Percentiles rank a stretch among this genome's conserved stretches.
Evolutionary conservation across 2,329 filamentous ascomycete species (phyloP).

Genomic region (Acrodontium crateriforme): DNA sequence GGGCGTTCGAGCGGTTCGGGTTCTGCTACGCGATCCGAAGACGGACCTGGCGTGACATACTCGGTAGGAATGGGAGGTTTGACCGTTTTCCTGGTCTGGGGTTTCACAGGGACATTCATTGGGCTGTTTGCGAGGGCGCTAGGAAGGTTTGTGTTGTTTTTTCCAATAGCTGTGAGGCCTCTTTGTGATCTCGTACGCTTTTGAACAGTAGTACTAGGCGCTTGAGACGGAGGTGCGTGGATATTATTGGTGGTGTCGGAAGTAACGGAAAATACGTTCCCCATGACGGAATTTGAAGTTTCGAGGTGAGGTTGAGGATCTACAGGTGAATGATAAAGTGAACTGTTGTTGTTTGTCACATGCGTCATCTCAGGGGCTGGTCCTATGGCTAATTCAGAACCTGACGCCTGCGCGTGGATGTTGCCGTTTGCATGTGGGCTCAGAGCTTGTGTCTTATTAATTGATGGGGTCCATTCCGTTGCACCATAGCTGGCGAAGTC

Average conservation of each 20-base stretch:
- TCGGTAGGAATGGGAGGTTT: too few relatives aligned
- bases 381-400: background rate
- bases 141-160: too few relatives aligned
- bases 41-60: too few relatives aligned
- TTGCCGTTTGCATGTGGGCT: background rate
- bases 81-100: too few relatives aligned
- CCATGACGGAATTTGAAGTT: background rate
- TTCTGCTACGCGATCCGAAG: background rate
- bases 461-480: slow-evolving; percentile 6
- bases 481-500: slow-evolving; percentile 10
- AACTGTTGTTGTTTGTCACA: background rate
- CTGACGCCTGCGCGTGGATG: background rate
- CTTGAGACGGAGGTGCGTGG: too few relatives aligned
- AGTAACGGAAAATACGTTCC: too few relatives aligned
- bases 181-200: too few relatives aligned
- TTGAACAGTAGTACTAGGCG: too few relatives aligned
- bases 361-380: background rate
- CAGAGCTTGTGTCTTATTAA: background rate
- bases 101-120: slow-evolving; percentile 2
- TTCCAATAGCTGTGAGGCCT: too few relatives aligned
- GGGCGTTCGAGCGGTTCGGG: background rate
- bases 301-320: background rate
- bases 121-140: background rate
- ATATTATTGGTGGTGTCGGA: slow-evolving; percentile 1
- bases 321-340: background rate